phyloP scores from a whole-genome alignment of 2,329 filamentous ascomycete species.

The Trichophyton equinum region DNA sequence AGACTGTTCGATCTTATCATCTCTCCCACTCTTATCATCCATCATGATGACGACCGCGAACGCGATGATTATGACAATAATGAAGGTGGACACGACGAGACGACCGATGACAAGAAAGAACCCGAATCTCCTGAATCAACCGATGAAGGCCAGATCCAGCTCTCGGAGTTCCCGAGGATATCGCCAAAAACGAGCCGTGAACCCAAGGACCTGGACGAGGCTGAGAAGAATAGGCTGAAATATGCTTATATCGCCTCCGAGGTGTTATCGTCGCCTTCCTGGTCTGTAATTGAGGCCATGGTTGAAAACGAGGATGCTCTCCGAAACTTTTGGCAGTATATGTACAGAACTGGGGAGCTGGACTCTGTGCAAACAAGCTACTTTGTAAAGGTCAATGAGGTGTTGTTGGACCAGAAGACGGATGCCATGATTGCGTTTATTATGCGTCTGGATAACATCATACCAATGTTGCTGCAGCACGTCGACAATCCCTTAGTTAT shows the following conservation, averaged over 20 bases:
- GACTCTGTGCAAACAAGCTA: constrained; percentile 93
- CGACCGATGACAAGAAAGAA: constrained; percentile 18
- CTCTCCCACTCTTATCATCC: constrained; percentile 49
- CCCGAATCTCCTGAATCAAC: constrained; percentile 30
- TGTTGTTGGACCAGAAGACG: constrained; percentile 94
- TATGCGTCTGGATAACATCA: constrained; percentile 67
- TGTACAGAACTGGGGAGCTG: constrained; percentile 70
- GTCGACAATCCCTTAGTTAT: constrained; percentile 98
- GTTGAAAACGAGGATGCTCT: constrained; percentile 72
- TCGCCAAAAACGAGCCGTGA: constrained; percentile 17
- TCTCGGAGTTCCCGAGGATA: constrained; percentile 37
- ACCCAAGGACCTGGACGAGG: constrained; percentile 50
- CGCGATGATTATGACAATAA: constrained; percentile 32
- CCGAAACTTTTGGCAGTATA: constrained; percentile 79
- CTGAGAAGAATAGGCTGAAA: constrained; percentile 81
- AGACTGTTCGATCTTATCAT: constrained; percentile 84
- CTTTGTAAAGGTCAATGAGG: constrained; percentile 97
- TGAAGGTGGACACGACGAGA: constrained; percentile 21
- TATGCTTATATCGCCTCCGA: constrained; percentile 91
- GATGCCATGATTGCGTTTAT: constrained; percentile 91
- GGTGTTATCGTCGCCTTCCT: constrained; percentile 87
- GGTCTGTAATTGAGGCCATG: constrained; percentile 88
- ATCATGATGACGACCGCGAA: constrained; percentile 26
- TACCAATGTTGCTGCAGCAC: constrained; percentile 77
- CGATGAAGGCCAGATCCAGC: constrained; percentile 21